Evolutionary conservation across 2,329 filamentous ascomycete genomes (phyloP).

Genomic region (Pseudocercospora cruenta): DNA sequence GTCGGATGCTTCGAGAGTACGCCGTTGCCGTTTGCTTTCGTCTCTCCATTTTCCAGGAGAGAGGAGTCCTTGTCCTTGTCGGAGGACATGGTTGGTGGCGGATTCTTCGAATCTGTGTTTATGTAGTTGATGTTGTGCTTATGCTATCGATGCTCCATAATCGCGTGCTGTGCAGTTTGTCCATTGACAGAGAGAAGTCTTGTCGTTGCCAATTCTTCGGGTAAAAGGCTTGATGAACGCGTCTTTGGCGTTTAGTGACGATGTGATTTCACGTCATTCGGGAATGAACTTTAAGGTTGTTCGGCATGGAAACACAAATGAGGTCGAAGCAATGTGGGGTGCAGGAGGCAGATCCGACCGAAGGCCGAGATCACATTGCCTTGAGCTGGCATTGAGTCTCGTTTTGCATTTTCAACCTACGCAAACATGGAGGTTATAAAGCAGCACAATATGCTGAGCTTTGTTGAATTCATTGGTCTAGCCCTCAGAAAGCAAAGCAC

Average conservation of each 20-base stretch:
- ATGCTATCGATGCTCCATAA: background rate
- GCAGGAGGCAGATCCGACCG: background rate
- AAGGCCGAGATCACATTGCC: background rate
- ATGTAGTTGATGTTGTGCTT: background rate
- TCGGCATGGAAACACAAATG: background rate
- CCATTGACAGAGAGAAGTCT: background rate
- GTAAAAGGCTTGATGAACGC: background rate
- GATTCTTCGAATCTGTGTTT: background rate
- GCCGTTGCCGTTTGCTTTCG: background rate
- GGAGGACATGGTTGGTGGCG: background rate
- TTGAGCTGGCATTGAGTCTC: background rate
- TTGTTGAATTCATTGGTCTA: no score
- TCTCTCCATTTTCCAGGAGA: background rate
- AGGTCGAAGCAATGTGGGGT: slow-evolving; percentile 2
- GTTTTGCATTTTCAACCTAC: background rate
- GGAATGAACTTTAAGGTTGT: background rate
- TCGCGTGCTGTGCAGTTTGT: background rate
- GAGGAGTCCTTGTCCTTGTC: background rate
- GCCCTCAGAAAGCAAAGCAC: no score
- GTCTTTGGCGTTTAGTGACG: background rate
- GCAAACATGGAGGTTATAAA: no score
- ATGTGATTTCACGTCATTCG: background rate
- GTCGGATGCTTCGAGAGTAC: background rate
- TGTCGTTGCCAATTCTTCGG: background rate
- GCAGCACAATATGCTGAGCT: no score